Evolutionary conservation across 2,329 filamentous ascomycete species (phyloP).

Genomic region (Penicillium sp.): DNA sequence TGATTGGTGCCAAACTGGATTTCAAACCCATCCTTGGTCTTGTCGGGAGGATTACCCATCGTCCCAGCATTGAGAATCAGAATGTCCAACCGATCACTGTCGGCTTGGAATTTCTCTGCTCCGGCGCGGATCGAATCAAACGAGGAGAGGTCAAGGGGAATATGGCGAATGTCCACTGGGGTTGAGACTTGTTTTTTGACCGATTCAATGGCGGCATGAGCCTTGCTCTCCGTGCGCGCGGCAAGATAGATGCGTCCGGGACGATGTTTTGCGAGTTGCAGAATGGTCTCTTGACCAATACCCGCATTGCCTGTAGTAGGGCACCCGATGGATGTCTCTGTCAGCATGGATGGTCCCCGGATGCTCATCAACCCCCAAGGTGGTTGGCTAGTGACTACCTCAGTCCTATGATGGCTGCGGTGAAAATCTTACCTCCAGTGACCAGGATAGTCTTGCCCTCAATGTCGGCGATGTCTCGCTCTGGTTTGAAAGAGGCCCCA

Average conservation of each 20-base stretch:
- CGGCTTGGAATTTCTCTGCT: slow-evolving; percentile 37
- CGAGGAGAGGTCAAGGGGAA: slow-evolving; percentile 48
- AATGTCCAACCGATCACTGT: slow-evolving; percentile 40
- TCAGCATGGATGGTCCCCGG: background rate
- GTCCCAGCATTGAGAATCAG: slow-evolving; percentile 45
- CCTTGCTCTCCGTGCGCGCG: slow-evolving; percentile 42
- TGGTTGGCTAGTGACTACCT: too few relatives aligned
- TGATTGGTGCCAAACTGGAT: slow-evolving; percentile 45
- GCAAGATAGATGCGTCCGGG: slow-evolving; percentile 52
- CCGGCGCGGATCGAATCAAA: slow-evolving; percentile 45
- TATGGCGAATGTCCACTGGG: slow-evolving; percentile 37
- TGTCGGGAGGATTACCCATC: slow-evolving; percentile 37
- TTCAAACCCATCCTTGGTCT: slow-evolving; percentile 40
- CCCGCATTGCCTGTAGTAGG: slow-evolving; percentile 39
- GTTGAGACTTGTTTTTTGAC: slow-evolving; percentile 30
- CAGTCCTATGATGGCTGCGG: too few relatives aligned
- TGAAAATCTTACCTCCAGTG: slow-evolving; percentile 42
- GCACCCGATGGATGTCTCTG: background rate
- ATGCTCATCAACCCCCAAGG: too few relatives aligned
- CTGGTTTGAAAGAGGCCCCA: slow-evolving; percentile 37
- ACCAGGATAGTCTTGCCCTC: slow-evolving; percentile 47
- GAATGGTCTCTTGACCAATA: slow-evolving; percentile 43
- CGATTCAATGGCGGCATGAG: slow-evolving; percentile 41
- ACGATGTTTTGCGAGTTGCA: slow-evolving; percentile 46
- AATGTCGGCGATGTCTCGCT: slow-evolving; percentile 42